Conservation (phyloP, 192 early-diverging fungal genomes). For the Podila epigama region DNA sequence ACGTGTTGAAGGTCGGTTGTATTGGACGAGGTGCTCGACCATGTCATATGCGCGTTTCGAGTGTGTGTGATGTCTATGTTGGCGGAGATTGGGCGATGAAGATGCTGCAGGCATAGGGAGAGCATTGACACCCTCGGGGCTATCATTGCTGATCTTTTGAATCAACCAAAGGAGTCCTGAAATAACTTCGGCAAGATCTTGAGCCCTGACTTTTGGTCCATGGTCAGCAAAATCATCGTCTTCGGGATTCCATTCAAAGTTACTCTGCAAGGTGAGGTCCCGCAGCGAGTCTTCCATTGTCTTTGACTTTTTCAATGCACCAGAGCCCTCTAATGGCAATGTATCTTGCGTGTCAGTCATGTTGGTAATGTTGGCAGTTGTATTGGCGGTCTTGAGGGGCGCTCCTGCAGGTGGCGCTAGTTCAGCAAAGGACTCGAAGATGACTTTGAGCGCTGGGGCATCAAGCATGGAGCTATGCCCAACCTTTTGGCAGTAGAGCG, state of each 20-base stretch:
- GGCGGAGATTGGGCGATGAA: not conserved
- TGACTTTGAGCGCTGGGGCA: conserved; percentile 21
- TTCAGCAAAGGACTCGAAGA: conserved; percentile 43
- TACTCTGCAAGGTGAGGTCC: conserved; percentile 18
- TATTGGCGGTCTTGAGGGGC: not conserved
- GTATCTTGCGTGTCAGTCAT: not conserved
- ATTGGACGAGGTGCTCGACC: conserved; percentile 39
- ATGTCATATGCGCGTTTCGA: conserved; percentile 14
- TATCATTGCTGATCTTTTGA: conserved; percentile 3
- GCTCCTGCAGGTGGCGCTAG: not conserved
- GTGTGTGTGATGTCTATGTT: not conserved
- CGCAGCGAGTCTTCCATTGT: conserved; percentile 37
- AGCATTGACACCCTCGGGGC: not conserved
- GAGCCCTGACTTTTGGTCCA: conserved; percentile 25
- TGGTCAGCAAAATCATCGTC: conserved; percentile 13
- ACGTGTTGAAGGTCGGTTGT: not conserved
- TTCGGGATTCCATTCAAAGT: conserved; percentile 44
- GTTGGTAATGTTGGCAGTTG: not conserved
- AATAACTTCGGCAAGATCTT: conserved; percentile 29
- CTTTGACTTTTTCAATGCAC: conserved; percentile 13
- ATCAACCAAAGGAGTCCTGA: conserved; percentile 32
- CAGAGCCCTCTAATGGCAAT: not conserved
- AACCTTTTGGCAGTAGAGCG: conserved; percentile 32
- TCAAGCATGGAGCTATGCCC: not conserved
- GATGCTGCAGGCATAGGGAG: not conserved